Evolutionary conservation across 192 early-diverging fungal species (phyloP).

Genomic region (Entophlyctis luteolus): DNA sequence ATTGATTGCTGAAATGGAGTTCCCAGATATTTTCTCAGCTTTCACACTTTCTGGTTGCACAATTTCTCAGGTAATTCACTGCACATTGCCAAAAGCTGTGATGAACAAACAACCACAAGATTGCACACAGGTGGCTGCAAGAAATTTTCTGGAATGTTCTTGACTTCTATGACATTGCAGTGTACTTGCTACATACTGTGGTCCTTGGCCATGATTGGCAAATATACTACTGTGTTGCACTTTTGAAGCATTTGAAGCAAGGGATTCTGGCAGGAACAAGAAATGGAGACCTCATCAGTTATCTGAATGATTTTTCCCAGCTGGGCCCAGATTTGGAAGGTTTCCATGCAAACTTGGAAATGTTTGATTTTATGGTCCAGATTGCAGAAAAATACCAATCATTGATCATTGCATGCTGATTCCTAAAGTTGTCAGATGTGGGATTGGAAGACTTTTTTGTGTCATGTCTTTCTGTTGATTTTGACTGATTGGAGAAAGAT

Average conservation of each 20-base stretch:
- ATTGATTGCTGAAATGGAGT: slow-evolving; percentile 37
- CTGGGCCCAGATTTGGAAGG: not conserved
- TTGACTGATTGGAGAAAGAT: no score
- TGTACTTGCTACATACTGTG: slow-evolving; percentile 26
- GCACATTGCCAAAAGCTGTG: not conserved
- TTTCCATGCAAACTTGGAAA: slow-evolving; percentile 22
- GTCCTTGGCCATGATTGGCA: slow-evolving; percentile 43
- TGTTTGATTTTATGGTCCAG: slow-evolving; percentile 37
- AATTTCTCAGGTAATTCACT: slow-evolving; percentile 39
- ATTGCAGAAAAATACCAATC: slow-evolving; percentile 36
- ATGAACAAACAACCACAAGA: slow-evolving; percentile 18
- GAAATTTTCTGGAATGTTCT: slow-evolving; percentile 52
- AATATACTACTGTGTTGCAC: slow-evolving; percentile 48
- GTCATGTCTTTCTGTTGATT: no score
- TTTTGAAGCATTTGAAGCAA: slow-evolving; percentile 34
- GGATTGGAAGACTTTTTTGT: no score
- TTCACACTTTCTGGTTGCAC: slow-evolving; percentile 52
- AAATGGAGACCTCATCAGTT: slow-evolving; percentile 38
- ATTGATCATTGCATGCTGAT: slow-evolving; percentile 23
- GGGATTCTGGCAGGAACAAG: slow-evolving; percentile 35
- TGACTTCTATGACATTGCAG: slow-evolving; percentile 39
- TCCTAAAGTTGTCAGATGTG: no score
- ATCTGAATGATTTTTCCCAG: slow-evolving; percentile 22
- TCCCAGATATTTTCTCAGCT: slow-evolving; percentile 42
- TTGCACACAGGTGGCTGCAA: slow-evolving; percentile 46